Conservation (phyloP, 2,329 filamentous ascomycete species). For the Venturia effusa region DNA sequence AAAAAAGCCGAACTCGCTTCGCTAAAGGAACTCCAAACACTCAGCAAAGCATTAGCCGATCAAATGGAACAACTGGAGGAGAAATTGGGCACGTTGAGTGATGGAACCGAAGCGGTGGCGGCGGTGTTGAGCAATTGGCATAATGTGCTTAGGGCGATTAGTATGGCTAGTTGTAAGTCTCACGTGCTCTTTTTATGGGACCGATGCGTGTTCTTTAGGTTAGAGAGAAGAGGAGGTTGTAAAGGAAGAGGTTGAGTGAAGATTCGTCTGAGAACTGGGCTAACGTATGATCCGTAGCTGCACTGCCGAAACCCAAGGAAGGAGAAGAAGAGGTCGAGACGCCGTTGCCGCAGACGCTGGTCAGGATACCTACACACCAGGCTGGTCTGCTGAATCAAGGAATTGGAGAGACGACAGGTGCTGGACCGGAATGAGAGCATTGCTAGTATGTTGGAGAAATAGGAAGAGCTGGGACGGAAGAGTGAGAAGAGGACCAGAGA, state of each 20-base stretch:
- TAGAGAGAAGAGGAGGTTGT: neutral
- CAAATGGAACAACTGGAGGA: constrained; percentile 77
- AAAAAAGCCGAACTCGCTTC: constrained; percentile 77
- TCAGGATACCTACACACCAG: constrained; percentile 75
- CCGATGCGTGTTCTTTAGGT: neutral
- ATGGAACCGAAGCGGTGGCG: constrained; percentile 78
- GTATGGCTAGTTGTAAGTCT: constrained; percentile 68
- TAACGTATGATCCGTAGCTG: constrained; percentile 39
- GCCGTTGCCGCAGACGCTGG: constrained; percentile 68
- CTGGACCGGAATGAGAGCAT: neutral
- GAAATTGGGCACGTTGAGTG: constrained; percentile 65
- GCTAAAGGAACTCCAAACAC: constrained; percentile 63
- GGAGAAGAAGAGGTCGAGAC: constrained; percentile 30
- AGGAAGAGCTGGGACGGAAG: neutral
- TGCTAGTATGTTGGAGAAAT: neutral
- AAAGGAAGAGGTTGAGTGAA: neutral
- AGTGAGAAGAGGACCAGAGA: neutral
- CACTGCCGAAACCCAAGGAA: constrained; percentile 52
- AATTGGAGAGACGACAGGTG: constrained; percentile 11
- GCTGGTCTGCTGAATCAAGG: constrained; percentile 21
- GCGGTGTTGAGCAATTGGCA: constrained; percentile 82
- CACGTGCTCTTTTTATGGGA: neutral
- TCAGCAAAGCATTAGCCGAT: constrained; percentile 65
- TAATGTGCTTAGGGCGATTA: constrained; percentile 72
- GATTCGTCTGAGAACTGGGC: too few species aligned